These are phyloP conservation scores for Bjerkandera adusta DNA, from an alignment of 1,284 basidiomycete genomes.

Conservation along the genomic window DNA sequence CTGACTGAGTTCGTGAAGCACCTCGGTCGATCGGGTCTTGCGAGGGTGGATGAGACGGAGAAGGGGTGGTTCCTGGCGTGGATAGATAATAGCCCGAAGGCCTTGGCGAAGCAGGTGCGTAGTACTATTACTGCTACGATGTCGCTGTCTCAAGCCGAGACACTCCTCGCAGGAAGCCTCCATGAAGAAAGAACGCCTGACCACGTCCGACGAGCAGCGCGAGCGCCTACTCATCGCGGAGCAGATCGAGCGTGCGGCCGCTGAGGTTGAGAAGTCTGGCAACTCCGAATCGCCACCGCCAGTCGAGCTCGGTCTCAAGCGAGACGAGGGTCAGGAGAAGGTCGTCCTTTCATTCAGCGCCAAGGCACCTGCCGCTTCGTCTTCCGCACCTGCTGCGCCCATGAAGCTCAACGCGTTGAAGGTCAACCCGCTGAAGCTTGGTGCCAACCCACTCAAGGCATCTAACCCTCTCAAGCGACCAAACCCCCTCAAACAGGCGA, in stretches of 20 bases:
- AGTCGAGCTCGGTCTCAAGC: slow-evolving; percentile 63
- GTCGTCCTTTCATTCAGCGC: slow-evolving; percentile 62
- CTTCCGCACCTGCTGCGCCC: slow-evolving; percentile 25
- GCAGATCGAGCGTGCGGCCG: slow-evolving; percentile 86
- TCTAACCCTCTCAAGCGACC: slow-evolving; percentile 58
- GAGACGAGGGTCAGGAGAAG: slow-evolving; percentile 71
- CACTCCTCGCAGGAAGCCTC: slow-evolving; percentile 65
- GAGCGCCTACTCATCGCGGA: slow-evolving; percentile 89
- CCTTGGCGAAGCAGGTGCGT: slow-evolving; percentile 84
- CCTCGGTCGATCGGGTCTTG: slow-evolving; percentile 85
- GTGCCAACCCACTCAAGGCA: slow-evolving; percentile 44
- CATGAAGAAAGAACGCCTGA: slow-evolving; percentile 89
- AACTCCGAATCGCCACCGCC: slow-evolving; percentile 33
- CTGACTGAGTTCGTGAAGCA: slow-evolving; percentile 93
- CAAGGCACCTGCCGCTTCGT: slow-evolving; percentile 32
- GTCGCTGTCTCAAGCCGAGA: slow-evolving; percentile 6
- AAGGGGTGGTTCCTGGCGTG: slow-evolving; percentile 97
- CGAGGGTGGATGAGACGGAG: slow-evolving; percentile 95
- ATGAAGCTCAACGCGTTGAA: slow-evolving; percentile 66
- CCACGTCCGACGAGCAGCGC: slow-evolving; percentile 92
- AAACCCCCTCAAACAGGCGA: slow-evolving; percentile 71
- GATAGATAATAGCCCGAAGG: slow-evolving; percentile 95
- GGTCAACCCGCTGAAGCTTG: slow-evolving; percentile 45
- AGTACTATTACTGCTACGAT: background rate
- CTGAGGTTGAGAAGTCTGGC: slow-evolving; percentile 29